phyloP scores from a whole-genome alignment of 805 yeast species.

The Maudiozyma turicensis region DNA sequence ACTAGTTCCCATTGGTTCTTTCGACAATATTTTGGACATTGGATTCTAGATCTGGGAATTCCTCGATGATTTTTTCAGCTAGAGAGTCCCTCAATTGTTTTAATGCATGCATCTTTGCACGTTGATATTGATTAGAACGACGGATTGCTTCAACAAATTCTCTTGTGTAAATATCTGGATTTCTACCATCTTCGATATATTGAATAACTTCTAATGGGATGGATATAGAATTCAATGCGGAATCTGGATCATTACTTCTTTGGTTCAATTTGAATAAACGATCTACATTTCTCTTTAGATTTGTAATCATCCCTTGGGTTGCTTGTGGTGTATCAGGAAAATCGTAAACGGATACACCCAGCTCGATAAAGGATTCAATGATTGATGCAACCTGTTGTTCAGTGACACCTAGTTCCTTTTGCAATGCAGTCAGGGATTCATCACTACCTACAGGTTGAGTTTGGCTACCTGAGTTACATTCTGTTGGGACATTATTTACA shows the following conservation, averaged over 20 bases:
- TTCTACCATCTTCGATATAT: constrained; percentile 92
- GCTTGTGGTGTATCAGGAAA: constrained; percentile 83
- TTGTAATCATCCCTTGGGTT: constrained; percentile 40
- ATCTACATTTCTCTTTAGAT: constrained; percentile 34
- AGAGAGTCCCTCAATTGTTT: constrained; percentile 51
- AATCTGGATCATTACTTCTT: constrained; percentile 24
- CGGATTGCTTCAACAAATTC: constrained; percentile 94
- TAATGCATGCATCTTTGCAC: constrained; percentile 75
- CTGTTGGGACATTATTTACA: background rate
- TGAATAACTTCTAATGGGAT: constrained; percentile 80
- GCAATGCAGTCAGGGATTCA: constrained; percentile 8
- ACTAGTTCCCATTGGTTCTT: constrained; percentile 22
- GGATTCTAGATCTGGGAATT: constrained; percentile 64
- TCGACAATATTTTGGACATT: constrained; percentile 48
- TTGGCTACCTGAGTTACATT: background rate
- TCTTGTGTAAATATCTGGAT: constrained; percentile 93
- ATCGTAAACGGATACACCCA: constrained; percentile 89
- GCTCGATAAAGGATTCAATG: constrained; percentile 74
- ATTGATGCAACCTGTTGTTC: constrained; percentile 37
- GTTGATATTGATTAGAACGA: constrained; percentile 74
- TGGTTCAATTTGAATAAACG: constrained; percentile 30
- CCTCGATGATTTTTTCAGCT: constrained; percentile 59
- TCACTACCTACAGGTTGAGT: too few species aligned
- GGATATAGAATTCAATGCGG: constrained; percentile 33
- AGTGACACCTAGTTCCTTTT: constrained; percentile 21